Evolutionary conservation across 495 filamentous ascomycete genomes (phyloP).

Genomic region (Penicillium egyptiacum): DNA sequence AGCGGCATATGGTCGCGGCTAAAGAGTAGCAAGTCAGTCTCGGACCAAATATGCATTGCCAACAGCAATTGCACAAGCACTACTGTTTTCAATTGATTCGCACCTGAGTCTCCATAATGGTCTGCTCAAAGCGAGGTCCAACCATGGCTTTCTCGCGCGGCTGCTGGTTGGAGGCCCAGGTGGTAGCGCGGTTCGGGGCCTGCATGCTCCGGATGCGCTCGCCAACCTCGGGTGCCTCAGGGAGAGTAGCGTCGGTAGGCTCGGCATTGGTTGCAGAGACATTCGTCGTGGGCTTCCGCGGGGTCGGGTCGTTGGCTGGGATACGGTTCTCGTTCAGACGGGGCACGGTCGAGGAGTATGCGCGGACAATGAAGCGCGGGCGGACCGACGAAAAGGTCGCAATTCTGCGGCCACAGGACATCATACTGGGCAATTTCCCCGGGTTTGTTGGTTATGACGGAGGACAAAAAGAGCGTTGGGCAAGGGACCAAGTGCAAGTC

Average conservation of each 20-base stretch:
- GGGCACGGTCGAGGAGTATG: constrained; percentile 51
- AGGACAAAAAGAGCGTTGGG: constrained; percentile 20
- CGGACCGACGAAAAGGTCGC: constrained; percentile 39
- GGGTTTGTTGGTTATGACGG: constrained; percentile 15
- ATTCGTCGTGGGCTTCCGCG: constrained; percentile 46
- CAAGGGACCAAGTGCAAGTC: constrained; percentile 26
- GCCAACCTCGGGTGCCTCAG: constrained; percentile 59
- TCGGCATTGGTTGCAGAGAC: constrained; percentile 62
- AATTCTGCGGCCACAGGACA: constrained; percentile 56
- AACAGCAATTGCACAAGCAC: background rate
- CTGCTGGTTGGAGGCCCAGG: constrained; percentile 84
- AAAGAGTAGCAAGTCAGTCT: constrained; percentile 21
- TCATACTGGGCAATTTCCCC: constrained; percentile 48
- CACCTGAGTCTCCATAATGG: constrained; percentile 86
- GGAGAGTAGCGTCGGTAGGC: constrained; percentile 51
- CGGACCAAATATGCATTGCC: constrained; percentile 8
- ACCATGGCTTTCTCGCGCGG: constrained; percentile 79
- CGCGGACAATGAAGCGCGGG: constrained; percentile 39
- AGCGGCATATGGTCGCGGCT: constrained; percentile 86
- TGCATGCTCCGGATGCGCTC: constrained; percentile 65
- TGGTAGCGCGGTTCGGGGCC: constrained; percentile 77
- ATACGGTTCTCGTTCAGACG: constrained; percentile 51
- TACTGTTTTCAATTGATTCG: constrained; percentile 28
- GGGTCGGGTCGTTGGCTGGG: constrained; percentile 55
- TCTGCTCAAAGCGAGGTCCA: constrained; percentile 96